These are phyloP conservation scores for Hebeloma cylindrosporum DNA, from an alignment of 768 basidiomycete genomes.

Conservation along the genomic window DNA sequence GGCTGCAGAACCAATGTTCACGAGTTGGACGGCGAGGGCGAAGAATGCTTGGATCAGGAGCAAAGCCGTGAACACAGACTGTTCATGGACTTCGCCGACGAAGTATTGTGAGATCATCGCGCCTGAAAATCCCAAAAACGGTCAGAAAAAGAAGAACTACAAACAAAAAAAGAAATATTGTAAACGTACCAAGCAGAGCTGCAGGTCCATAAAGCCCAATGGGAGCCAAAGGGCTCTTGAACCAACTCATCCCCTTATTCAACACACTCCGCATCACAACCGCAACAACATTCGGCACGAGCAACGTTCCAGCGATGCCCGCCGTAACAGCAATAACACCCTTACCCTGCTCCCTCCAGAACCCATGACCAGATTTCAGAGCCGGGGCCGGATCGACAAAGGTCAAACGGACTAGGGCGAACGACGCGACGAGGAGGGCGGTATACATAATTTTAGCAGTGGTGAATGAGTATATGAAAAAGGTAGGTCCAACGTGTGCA, in stretches of 20 bases:
- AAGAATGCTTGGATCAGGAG: conserved; percentile 58
- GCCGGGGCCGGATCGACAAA: conserved; percentile 38
- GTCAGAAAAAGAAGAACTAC: not conserved
- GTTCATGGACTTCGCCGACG: conserved; percentile 55
- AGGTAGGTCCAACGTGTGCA: conserved; percentile 62
- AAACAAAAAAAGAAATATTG: conserved; percentile 1
- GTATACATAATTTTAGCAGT: conserved; percentile 68
- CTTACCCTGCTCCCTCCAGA: conserved; percentile 40
- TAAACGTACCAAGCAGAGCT: conserved; percentile 64
- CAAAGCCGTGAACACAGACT: conserved; percentile 56
- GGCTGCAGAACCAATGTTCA: conserved; percentile 74
- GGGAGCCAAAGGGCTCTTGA: conserved; percentile 63
- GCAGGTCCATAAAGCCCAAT: conserved; percentile 75
- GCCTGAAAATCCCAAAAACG: conserved; percentile 38
- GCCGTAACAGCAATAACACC: conserved; percentile 50
- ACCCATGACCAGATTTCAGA: conserved; percentile 28
- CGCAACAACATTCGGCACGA: conserved; percentile 72
- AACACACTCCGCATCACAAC: conserved; percentile 61
- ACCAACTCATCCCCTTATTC: conserved; percentile 84
- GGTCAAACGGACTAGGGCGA: conserved; percentile 41
- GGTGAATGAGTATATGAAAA: conserved; percentile 73
- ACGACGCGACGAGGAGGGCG: conserved; percentile 45
- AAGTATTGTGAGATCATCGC: conserved; percentile 61
- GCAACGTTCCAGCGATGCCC: conserved; percentile 55
- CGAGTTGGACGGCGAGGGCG: conserved; percentile 60